A percentile compares a stretch with the other conserved stretches of the same genome.
phyloP scores from a whole-genome alignment of 352 stramenopile genomes.

The Globisporangium canariense region DNA sequence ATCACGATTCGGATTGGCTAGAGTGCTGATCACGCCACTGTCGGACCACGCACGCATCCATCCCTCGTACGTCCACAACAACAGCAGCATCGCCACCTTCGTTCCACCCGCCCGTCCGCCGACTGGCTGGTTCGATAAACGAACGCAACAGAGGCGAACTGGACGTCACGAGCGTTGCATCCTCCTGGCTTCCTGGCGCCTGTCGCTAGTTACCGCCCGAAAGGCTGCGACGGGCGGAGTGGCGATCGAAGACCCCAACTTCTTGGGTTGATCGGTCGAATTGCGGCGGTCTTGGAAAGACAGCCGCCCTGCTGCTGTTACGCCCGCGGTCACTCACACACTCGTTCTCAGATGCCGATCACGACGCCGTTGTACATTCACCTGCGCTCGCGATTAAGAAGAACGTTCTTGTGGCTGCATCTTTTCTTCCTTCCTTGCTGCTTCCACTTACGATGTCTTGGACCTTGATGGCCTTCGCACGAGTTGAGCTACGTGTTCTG shows the following conservation, averaged over 20 bases:
- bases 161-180: conserved; percentile 6
- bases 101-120: background rate
- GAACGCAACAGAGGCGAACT: background rate
- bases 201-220: background rate
- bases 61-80: too few relatives aligned
- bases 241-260: too few relatives aligned
- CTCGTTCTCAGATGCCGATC: background rate
- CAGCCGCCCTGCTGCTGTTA: background rate
- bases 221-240: background rate
- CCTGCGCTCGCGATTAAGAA: background rate
- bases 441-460: too few relatives aligned
- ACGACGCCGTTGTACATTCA: background rate
- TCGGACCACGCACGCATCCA: too few relatives aligned
- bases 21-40: background rate
- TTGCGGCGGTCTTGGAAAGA: background rate
- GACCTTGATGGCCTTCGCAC: background rate
- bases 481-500: conserved; percentile 29
- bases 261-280: too few relatives aligned
- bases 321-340: background rate
- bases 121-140: background rate
- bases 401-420: conserved; percentile 9
- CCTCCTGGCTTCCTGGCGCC: background rate
- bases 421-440: background rate
- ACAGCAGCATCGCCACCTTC: background rate
- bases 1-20: too few relatives aligned